Conservation (phyloP, 1,139 yeast species). For the Pichia sp. region DNA sequence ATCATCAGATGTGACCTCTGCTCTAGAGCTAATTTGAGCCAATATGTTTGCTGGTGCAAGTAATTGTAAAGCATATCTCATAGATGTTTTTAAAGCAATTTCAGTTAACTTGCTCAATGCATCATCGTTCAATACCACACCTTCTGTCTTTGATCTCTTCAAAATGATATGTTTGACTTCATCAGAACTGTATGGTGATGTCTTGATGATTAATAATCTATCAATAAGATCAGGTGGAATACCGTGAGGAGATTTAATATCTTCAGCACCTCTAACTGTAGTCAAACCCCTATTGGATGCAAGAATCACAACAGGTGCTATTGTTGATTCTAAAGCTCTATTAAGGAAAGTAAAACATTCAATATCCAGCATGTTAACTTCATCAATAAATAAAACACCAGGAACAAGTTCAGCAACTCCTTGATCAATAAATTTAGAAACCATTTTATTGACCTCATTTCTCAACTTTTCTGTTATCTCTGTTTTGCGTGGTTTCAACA, state of each 20-base stretch:
- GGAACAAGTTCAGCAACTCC: slow-evolving; percentile 98
- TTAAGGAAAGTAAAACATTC: slow-evolving; percentile 93
- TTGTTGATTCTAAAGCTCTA: slow-evolving; percentile 83
- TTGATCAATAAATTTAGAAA: slow-evolving; percentile 91
- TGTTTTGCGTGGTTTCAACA: slow-evolving; percentile 93
- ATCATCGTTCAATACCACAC: slow-evolving; percentile 50
- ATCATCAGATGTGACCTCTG: slow-evolving; percentile 62
- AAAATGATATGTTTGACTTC: slow-evolving; percentile 78
- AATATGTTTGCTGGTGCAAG: slow-evolving; percentile 86
- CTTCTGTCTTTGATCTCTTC: slow-evolving; percentile 74
- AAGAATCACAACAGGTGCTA: slow-evolving; percentile 90
- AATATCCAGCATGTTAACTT: slow-evolving; percentile 94
- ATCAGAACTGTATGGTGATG: slow-evolving; percentile 75
- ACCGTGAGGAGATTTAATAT: slow-evolving; percentile 88
- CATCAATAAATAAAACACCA: slow-evolving; percentile 95
- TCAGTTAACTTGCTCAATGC: slow-evolving; percentile 69
- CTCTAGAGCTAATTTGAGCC: slow-evolving; percentile 65
- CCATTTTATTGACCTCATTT: slow-evolving; percentile 90
- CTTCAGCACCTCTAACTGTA: slow-evolving; percentile 86
- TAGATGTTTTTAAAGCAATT: slow-evolving; percentile 67
- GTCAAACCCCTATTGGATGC: slow-evolving; percentile 96
- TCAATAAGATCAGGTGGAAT: slow-evolving; percentile 93
- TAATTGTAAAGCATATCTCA: slow-evolving; percentile 87
- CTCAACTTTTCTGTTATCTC: slow-evolving; percentile 96
- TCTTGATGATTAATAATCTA: slow-evolving; percentile 82